Conservation (phyloP, 176 grass and related monocot species). For the Saccharum officinarum region DNA sequence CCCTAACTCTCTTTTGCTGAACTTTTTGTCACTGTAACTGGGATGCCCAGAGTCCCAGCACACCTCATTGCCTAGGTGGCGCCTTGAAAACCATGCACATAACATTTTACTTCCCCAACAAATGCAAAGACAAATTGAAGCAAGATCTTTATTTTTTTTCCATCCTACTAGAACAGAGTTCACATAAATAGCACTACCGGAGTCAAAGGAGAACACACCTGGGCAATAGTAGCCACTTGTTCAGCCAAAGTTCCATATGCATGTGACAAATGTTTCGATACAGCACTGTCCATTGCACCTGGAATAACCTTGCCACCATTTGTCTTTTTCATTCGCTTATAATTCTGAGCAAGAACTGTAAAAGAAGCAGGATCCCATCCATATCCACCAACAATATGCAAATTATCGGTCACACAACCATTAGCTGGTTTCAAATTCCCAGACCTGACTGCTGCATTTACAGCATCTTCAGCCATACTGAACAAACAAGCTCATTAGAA, state of each 20-base stretch:
- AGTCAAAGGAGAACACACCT: constrained; percentile 46
- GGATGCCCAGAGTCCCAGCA: too few species aligned
- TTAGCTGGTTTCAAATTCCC: constrained; percentile 80
- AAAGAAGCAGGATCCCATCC: constrained; percentile 89
- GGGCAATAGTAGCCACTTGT: constrained; percentile 83
- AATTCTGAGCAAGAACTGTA: constrained; percentile 80
- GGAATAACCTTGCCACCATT: constrained; percentile 87
- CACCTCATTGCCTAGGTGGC: not conserved
- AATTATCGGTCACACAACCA: constrained; percentile 80
- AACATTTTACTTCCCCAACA: not conserved
- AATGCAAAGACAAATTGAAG: not conserved
- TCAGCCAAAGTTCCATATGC: constrained; percentile 85
- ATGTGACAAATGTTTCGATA: constrained; percentile 90
- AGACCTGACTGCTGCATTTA: constrained; percentile 77
- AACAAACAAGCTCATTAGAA: constrained; percentile 36
- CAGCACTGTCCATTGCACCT: constrained; percentile 79
- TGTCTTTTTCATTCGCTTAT: constrained; percentile 81
- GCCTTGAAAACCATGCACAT: not conserved
- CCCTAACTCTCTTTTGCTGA: too few species aligned
- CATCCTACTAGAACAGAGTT: not conserved
- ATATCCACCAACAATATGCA: constrained; percentile 80
- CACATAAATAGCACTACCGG: not conserved
- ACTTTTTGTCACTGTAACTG: too few species aligned
- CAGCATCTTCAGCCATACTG: constrained; percentile 98
- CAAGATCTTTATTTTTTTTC: not conserved